Base-by-base conservation (phyloP, 2,329 filamentous ascomycete genomes). In the Colletotrichum sp. region DNA sequence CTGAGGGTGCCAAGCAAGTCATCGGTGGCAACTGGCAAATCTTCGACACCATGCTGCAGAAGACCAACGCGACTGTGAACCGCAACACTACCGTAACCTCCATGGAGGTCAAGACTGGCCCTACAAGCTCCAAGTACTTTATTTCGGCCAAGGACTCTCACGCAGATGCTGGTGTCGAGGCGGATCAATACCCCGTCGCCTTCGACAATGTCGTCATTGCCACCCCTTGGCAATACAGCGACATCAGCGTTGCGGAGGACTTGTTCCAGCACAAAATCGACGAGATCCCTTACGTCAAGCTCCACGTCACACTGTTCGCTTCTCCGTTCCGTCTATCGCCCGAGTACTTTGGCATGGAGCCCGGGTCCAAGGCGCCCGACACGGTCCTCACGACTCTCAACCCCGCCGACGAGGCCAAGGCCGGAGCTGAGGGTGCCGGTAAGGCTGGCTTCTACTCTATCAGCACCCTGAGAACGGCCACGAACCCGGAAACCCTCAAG, bases 1-100 rank as follows among this genome's bases (percentile, higher is more conserved):
- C 96, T 0, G 93, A 96, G 68, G 96, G 95, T 8, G 95, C 96
- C 1, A 91, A 96, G 82, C 88, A 94, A 22, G 90, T 98, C 2
- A 85, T 91, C 16, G 96, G 96, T 8, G 97, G 97, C 3, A 99
- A 98, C 83, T 98, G 96, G 96, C 93, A 92, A 80, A 98, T 99
- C 70, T 99, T 99, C 81, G 90, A 93, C n/a, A 86, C 89, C 60
- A 97, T 98, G 94, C 86, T 96, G 2, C 88, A 90, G 48, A 85
- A 87, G 1, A 93, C 95, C 2, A 86, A 89, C 5, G 92, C 94
- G 0, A 84, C 87, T 0, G 78, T 96, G 7, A 86, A 87, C 52
- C 86, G 94, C 28, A 94, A 96, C 79, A 94, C 93, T 0, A 88
- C 91, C 0, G 93, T 98, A 1, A 87, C 88, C 0, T 87, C 86